Evolutionary conservation across 345 rosid genomes (phyloP).

Genomic region (Garcia nutans): DNA sequence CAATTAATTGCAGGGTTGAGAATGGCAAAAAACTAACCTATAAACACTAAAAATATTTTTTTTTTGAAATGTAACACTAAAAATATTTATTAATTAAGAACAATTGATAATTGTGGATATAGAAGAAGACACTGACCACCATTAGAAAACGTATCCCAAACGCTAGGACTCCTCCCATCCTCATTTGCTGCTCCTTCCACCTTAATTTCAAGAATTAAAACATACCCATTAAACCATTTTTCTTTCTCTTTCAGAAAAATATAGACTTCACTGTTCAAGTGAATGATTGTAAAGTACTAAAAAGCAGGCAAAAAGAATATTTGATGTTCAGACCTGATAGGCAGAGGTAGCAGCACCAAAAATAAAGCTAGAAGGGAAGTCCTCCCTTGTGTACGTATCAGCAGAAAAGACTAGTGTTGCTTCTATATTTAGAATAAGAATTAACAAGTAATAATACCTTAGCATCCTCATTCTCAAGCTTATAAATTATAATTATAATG

Average conservation of each 20-base stretch:
- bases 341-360: slow-evolving; percentile 63
- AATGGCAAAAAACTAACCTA: not conserved
- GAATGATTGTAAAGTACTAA: no score
- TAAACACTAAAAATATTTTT: not conserved
- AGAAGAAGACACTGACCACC: slow-evolving; percentile 27
- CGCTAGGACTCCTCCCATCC: slow-evolving; percentile 65
- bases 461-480: not conserved
- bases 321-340: slow-evolving; percentile 40
- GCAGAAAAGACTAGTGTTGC: slow-evolving; percentile 18
- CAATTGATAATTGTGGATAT: no score
- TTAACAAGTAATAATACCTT: not conserved
- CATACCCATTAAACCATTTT: not conserved
- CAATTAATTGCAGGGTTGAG: not conserved
- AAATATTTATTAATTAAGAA: not conserved
- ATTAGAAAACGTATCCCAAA: slow-evolving; percentile 60
- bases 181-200: slow-evolving; percentile 65
- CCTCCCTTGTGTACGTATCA: slow-evolving; percentile 40
- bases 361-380: slow-evolving; percentile 55
- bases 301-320: no score
- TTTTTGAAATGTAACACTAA: no score
- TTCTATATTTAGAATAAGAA: not conserved
- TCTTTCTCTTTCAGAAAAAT: not conserved
- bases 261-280: no score
- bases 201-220: slow-evolving; percentile 9
- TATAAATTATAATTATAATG: no score